Evolutionary conservation across 2,329 filamentous ascomycete species (phyloP), one percentile per base, ranked within the genome.

Genomic region (Colletotrichum cuscutae): DNA sequence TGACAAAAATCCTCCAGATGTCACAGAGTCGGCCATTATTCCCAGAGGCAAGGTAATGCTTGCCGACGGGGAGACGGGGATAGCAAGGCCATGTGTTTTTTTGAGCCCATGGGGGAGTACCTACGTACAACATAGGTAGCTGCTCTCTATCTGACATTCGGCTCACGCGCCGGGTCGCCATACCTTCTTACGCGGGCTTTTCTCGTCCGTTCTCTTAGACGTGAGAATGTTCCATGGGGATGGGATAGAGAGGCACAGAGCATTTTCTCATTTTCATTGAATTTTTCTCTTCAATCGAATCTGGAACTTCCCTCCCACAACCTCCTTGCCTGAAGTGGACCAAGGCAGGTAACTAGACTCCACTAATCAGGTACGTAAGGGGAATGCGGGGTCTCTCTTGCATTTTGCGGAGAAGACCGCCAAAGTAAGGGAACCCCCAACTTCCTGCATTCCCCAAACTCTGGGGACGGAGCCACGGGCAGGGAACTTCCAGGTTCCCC

Each of bases 381-480:
- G 59, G 65, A 72, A 69, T 72, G 69, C 69, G 69, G 65, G 59
- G 69, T 63, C 42, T 54, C 24, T 60, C 32, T 62, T 61, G 61
- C 64, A 62, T 28, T 65, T 65, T 70, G 65, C 66, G 60, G 70
- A 72, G 66, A 72, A 60, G 54, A 30, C 64, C 59, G 32, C 54
- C 53, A 64, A 62, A 60, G 57, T 30, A 65, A 70, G 54, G 66
- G 6, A 70, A 52, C 35, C 46, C 60, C 66, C 66, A 70, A 60
- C 26, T 32, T 69, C 52, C 52, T 54, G 56, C 70, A 56, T 64
- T 69, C 70, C 65, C 70, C 37, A 65, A 69, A 69, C 53, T 72
- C 65, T 24, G 59, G 59, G 65, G 65, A 63, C 15, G 42, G 8
- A 65, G 49, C 26, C 26, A 65, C 22, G 52, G 52, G 1, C 42